Percentiles rank a stretch among this genome's conserved stretches.
Conservation (phyloP, 1,139 yeast species). For the Candida sp. region DNA sequence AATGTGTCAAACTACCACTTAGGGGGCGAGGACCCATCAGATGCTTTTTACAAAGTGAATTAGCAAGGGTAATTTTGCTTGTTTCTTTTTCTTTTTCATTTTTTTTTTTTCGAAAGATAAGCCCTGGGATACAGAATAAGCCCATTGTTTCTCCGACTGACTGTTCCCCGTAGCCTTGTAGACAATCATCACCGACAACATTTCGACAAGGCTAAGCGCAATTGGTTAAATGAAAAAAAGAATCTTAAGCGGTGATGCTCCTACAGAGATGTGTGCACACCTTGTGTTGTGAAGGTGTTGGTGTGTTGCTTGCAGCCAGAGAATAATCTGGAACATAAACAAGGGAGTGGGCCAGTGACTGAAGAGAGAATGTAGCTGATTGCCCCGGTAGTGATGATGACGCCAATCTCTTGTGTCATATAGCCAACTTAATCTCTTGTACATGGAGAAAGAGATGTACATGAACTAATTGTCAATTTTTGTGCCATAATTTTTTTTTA, state of each 20-base stretch:
- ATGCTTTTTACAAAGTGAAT: no score
- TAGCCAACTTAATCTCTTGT: neutral
- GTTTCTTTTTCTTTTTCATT: no score
- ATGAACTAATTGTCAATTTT: neutral
- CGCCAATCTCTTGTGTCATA: neutral
- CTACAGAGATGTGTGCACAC: neutral
- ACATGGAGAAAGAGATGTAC: neutral
- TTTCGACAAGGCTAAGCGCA: neutral
- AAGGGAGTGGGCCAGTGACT: neutral
- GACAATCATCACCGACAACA: neutral
- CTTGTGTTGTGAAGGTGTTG: no score
- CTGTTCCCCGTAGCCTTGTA: neutral
- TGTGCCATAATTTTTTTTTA: neutral
- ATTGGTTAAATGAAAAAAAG: neutral
- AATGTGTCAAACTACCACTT: no score
- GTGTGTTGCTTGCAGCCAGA: no score
- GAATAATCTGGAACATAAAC: neutral
- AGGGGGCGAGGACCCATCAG: no score
- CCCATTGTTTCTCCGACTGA: neutral
- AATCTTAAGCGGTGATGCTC: no score
- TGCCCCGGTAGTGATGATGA: neutral
- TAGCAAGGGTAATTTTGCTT: no score
- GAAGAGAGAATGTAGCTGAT: neutral
- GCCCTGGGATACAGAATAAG: neutral
- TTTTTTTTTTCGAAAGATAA: neutral